Evolutionary conservation across 139 green algal genomes (phyloP), one percentile per base, ranked within the genome.

Genomic region (Coccomyxa sp.): DNA sequence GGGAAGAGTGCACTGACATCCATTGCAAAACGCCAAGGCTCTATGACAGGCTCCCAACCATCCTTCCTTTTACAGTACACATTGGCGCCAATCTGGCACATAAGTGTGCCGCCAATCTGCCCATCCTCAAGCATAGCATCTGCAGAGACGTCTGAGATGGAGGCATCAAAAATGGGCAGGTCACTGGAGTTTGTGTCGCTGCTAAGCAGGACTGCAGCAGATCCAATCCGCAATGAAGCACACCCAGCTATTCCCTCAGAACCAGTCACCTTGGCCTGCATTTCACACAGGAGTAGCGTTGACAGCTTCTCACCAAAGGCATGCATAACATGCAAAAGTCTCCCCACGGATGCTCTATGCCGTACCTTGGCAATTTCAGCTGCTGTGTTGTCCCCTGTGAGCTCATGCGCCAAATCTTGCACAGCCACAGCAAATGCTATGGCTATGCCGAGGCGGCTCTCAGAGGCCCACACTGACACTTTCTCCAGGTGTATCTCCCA

Each of bases 31-130:
- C 57, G 57, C 93, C 93, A 96, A 0, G 92, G 91, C 85, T 96
- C 93, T 0, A 96, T 0, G 38, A 95, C 75, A 0, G 93, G 91
- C 86, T 96, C 93, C 93, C 93, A 96, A 0, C 88, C 93, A 66
- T 91, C 67, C 79, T 92, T 91, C 17, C 84, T 82, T 23, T 84
- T 76, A 82, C 90, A 95, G 89, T 90, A 95, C 3, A 90, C 88
- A 12, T 94, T 90, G 76, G 89, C 28, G 45, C 78, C 25, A 68
- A 90, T 58, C n/a, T 63, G 58, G 68, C 67, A 21, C 51, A 30
- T 32, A 38, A 67, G 67, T 9, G 79, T n/a, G 67, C 82, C 27
- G 32, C 63, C 27, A 23, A 75, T 63, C 30, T 76, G 0, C 0
- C 57, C 77, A 25, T 60, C 78, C 67, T 86, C 71, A 25, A 84